These are phyloP conservation scores for Nicotiana attenuata DNA, from an alignment of 257 asterid species.

Conservation along the genomic window DNA sequence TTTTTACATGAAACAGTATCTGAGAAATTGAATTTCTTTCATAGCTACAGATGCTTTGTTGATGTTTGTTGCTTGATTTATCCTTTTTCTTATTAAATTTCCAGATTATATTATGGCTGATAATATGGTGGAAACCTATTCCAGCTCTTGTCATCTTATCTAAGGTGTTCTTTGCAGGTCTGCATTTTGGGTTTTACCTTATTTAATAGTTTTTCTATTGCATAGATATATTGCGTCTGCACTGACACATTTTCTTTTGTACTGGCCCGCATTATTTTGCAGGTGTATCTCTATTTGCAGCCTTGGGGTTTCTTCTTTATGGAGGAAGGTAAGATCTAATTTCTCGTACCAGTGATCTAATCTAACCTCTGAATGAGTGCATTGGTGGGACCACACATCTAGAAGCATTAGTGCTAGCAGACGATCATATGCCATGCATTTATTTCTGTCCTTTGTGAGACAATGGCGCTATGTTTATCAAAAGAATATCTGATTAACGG, in stretches of 20 bases:
- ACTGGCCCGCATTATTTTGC: slow-evolving; percentile 29
- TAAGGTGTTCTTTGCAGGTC: slow-evolving; percentile 97
- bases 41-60: background rate
- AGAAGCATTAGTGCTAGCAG: background rate
- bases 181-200: slow-evolving; percentile 2
- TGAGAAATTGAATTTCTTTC: background rate
- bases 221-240: background rate
- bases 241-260: slow-evolving; percentile 10
- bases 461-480: background rate
- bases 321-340: slow-evolving; percentile 82
- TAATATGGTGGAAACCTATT: slow-evolving; percentile 88
- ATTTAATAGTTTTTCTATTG: slow-evolving; percentile 4
- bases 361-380: background rate
- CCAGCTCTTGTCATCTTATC: slow-evolving; percentile 54
- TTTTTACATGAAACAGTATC: background rate
- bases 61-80: background rate
- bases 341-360: background rate
- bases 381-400: background rate
- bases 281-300: slow-evolving; percentile 90
- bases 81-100: slow-evolving; percentile 15
- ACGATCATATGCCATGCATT: background rate
- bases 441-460: background rate
- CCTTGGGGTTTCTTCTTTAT: slow-evolving; percentile 88
- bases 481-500: background rate
- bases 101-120: slow-evolving; percentile 75